A percentile compares a stretch with the other conserved stretches of the same genome.
Evolutionary conservation across 352 stramenopile genomes (phyloP).

Genomic region (Thalassiosira mediterranea): DNA sequence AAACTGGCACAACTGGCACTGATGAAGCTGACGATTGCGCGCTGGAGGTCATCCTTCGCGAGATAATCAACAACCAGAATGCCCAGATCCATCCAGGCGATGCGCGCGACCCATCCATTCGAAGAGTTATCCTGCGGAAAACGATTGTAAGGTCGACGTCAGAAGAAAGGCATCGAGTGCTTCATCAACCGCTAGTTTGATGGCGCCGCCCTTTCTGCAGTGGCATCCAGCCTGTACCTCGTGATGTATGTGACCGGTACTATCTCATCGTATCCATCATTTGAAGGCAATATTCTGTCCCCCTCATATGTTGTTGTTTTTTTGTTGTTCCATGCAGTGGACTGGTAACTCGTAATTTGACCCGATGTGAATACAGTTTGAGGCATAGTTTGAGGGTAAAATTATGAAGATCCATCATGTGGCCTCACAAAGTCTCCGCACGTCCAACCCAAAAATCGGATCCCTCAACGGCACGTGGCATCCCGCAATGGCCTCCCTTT

Average conservation of each 20-base stretch:
- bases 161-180: background rate
- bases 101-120: slow-evolving; percentile 32
- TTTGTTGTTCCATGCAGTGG: no score
- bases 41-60: slow-evolving; percentile 70
- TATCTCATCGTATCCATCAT: no score
- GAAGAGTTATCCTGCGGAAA: slow-evolving; percentile 15
- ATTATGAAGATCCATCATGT: no score
- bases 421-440: slow-evolving; percentile 6
- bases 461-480: slow-evolving; percentile 14
- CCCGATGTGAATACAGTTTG: no score
- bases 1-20: no score
- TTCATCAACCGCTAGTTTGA: background rate
- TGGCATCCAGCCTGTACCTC: no score
- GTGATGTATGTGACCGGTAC: no score
- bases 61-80: slow-evolving; percentile 84
- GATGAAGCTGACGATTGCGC: slow-evolving; percentile 50
- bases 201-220: no score
- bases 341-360: no score
- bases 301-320: no score
- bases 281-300: no score
- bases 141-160: slow-evolving; percentile 13
- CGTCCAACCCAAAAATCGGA: slow-evolving; percentile 19
- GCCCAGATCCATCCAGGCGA: slow-evolving; percentile 83
- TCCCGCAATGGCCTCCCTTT: slow-evolving; percentile 26
- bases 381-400: no score